A percentile compares a stretch with the other conserved stretches of the same genome.
Conservation (phyloP, 768 basidiomycete species). For the Guyanaporus albipodus region DNA sequence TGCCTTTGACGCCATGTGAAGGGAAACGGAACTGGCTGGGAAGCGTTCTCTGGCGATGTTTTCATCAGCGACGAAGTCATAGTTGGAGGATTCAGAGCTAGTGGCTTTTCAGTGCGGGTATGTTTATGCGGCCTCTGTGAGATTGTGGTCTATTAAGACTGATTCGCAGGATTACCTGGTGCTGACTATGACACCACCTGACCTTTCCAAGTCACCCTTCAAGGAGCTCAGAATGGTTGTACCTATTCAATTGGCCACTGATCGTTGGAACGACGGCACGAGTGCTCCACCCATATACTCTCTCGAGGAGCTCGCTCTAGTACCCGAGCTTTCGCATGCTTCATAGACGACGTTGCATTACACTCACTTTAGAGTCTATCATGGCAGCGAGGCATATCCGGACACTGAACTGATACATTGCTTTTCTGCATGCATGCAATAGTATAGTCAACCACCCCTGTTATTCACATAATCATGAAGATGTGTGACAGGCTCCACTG, state of each 20-base stretch:
- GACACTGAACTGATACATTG: background rate
- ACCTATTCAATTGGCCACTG: constrained; percentile 64
- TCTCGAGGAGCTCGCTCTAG: constrained; percentile 24
- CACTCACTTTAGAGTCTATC: background rate
- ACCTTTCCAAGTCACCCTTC: constrained; percentile 52
- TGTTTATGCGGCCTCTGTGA: constrained; percentile 7
- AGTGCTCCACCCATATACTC: constrained; percentile 16
- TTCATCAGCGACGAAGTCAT: constrained; percentile 44
- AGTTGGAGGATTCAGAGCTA: constrained; percentile 61
- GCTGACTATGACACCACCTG: constrained; percentile 55
- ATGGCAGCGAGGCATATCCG: background rate
- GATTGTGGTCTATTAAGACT: background rate
- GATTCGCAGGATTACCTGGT: constrained; percentile 61
- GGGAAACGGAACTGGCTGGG: constrained; percentile 64
- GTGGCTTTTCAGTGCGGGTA: constrained; percentile 63
- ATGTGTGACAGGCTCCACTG: background rate
- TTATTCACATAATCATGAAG: background rate
- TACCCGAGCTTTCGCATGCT: constrained; percentile 10
- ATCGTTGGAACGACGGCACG: constrained; percentile 45
- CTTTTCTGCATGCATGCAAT: background rate
- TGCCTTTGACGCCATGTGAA: constrained; percentile 26
- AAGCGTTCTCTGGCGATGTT: constrained; percentile 61
- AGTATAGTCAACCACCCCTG: background rate
- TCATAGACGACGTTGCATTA: background rate
- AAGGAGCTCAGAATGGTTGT: constrained; percentile 55